Percentiles rank a stretch among this genome's conserved stretches.
These are phyloP conservation scores for Lactarius evosmus DNA, from an alignment of 768 basidiomycete genomes.

Conservation along the genomic window DNA sequence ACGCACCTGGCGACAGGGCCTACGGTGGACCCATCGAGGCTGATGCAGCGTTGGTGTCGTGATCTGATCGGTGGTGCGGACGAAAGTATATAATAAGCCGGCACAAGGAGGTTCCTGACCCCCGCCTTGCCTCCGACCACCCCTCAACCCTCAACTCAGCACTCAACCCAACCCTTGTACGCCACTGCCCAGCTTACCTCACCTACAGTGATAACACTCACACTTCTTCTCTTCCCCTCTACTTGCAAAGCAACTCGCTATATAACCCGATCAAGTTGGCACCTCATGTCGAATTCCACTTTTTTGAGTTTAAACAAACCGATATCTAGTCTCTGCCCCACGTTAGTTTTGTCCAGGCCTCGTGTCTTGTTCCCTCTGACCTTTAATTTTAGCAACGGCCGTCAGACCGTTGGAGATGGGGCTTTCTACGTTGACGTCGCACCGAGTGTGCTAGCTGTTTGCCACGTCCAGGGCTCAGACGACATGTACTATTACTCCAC, in stretches of 20 bases:
- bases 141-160: not conserved
- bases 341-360: slow-evolving; percentile 48
- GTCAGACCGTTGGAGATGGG: slow-evolving; percentile 97
- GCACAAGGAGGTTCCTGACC: not conserved
- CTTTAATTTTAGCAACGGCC: slow-evolving; percentile 68
- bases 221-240: not conserved
- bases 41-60: slow-evolving; percentile 9
- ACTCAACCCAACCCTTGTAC: slow-evolving; percentile 9
- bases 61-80: not conserved
- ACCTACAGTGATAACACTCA: not conserved
- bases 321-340: slow-evolving; percentile 93
- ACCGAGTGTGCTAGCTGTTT: slow-evolving; percentile 79
- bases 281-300: slow-evolving; percentile 71
- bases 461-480: slow-evolving; percentile 75
- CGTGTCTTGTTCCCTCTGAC: not conserved
- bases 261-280: slow-evolving; percentile 67
- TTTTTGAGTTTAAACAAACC: slow-evolving; percentile 71
- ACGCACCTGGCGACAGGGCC: not conserved
- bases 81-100: slow-evolving; percentile 18
- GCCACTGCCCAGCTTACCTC: slow-evolving; percentile 6
- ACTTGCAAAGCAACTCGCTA: not conserved
- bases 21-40: not conserved
- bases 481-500: slow-evolving; percentile 90
- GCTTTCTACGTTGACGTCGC: slow-evolving; percentile 71
- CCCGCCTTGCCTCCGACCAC: slow-evolving; percentile 28